phyloP scores from a whole-genome alignment of 2,329 filamentous ascomycete species.

The Fusarium sp. region DNA sequence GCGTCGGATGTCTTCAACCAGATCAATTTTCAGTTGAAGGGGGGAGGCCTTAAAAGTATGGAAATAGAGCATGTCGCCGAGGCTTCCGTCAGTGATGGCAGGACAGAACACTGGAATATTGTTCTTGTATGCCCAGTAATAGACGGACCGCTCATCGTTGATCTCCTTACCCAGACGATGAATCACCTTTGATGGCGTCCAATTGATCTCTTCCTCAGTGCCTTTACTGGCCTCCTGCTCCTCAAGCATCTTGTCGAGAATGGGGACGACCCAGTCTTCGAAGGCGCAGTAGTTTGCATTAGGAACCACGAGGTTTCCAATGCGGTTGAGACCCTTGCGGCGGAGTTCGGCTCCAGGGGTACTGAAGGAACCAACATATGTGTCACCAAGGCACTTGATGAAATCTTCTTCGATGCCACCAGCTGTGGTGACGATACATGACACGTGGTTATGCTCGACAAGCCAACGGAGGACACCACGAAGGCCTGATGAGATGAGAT shows the following conservation, averaged over 20 bases:
- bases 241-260: slow-evolving; percentile 91
- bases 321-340: slow-evolving; percentile 88
- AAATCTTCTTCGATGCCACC: slow-evolving; percentile 97
- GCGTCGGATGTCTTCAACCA: slow-evolving; percentile 90
- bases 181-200: slow-evolving; percentile 95
- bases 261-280: slow-evolving; percentile 96
- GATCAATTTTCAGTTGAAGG: slow-evolving; percentile 82
- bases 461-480: slow-evolving; percentile 92
- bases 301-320: slow-evolving; percentile 94
- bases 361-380: slow-evolving; percentile 89
- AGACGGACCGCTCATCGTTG: slow-evolving; percentile 88
- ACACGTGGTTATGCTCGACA: slow-evolving; percentile 91
- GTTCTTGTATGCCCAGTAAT: slow-evolving; percentile 98
- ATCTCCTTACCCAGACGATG: slow-evolving; percentile 91
- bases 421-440: slow-evolving; percentile 92
- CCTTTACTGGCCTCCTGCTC: slow-evolving; percentile 87
- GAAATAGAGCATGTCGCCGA: slow-evolving; percentile 99
- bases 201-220: slow-evolving; percentile 76
- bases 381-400: slow-evolving; percentile 96
- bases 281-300: slow-evolving; percentile 97
- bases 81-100: slow-evolving; percentile 90
- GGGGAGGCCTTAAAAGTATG: slow-evolving; percentile 94
- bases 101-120: slow-evolving; percentile 97
- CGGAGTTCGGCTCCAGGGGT: slow-evolving; percentile 81
- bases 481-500: slow-evolving; percentile 95